Evolutionary conservation across 768 basidiomycete genomes (phyloP).

Genomic region (Lactarius tabidus): DNA sequence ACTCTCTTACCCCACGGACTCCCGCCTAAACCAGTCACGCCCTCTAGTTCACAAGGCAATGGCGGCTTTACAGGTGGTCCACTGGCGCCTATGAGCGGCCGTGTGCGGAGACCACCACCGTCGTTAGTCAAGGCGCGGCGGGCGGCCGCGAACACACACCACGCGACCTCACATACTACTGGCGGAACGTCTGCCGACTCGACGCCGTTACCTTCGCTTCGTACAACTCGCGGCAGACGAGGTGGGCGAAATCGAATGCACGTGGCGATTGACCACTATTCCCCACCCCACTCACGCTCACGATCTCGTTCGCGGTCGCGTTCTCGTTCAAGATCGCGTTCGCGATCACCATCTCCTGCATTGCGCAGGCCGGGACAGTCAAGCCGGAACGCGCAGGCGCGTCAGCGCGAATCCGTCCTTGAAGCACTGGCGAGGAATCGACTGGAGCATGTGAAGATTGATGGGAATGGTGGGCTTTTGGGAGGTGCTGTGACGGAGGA

Average conservation of each 20-base stretch:
- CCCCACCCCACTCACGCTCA: slow-evolving; percentile 23
- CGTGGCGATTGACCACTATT: slow-evolving; percentile 22
- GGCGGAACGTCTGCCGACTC: slow-evolving; percentile 16
- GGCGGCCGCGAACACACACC: slow-evolving; percentile 8
- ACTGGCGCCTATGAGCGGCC: slow-evolving; percentile 22
- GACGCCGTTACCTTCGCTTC: slow-evolving; percentile 8
- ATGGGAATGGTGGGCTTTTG: slow-evolving; percentile 42
- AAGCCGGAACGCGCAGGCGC: slow-evolving; percentile 30
- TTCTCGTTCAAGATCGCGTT: slow-evolving; percentile 17
- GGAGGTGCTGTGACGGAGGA: slow-evolving; percentile 56
- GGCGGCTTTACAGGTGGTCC: slow-evolving; percentile 10
- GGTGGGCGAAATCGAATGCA: slow-evolving; percentile 17
- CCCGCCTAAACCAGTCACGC: slow-evolving; percentile 24
- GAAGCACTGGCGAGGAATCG: slow-evolving; percentile 58
- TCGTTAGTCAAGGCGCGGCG: slow-evolving; percentile 23
- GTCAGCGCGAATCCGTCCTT: slow-evolving; percentile 38
- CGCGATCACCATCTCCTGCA: slow-evolving; percentile 43
- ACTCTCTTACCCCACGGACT: slow-evolving; percentile 16
- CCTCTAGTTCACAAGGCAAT: slow-evolving; percentile 17
- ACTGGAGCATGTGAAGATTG: slow-evolving; percentile 61
- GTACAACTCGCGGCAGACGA: slow-evolving; percentile 15
- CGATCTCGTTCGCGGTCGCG: slow-evolving; percentile 12
- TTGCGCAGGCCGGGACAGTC: slow-evolving; percentile 39
- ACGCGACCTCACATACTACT: not conserved
- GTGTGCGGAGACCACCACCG: slow-evolving; percentile 24